Percentiles rank a stretch among this genome's conserved stretches.
These are phyloP conservation scores for Dissophora ornata DNA, from an alignment of 192 early-diverging fungal genomes.

Conservation along the genomic window DNA sequence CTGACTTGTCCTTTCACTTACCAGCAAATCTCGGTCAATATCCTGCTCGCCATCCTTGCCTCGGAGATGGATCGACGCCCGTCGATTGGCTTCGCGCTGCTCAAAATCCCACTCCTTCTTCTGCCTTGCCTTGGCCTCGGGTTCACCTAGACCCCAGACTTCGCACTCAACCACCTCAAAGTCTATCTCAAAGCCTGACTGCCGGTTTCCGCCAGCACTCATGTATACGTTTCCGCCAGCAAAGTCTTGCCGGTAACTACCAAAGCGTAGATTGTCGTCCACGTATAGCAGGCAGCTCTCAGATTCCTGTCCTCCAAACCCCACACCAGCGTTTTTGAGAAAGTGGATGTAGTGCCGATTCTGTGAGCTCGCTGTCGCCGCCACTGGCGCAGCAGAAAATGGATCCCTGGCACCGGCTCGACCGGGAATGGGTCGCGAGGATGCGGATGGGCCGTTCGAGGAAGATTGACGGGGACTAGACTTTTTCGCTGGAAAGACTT, in stretches of 20 bases:
- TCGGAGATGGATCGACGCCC: conserved; percentile 57
- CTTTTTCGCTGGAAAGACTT: conserved; percentile 51
- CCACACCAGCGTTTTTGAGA: conserved; percentile 48
- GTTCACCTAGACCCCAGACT: conserved; percentile 64
- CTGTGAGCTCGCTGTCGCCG: background rate
- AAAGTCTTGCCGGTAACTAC: conserved; percentile 56
- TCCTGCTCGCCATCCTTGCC: conserved; percentile 53
- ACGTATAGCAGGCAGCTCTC: conserved; percentile 56
- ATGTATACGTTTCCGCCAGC: conserved; percentile 45
- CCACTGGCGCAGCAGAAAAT: background rate
- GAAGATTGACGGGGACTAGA: background rate
- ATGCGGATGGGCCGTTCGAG: too few species aligned
- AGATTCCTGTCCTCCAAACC: conserved; percentile 35
- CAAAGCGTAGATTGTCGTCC: conserved; percentile 62
- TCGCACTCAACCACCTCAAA: conserved; percentile 64
- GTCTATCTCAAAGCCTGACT: conserved; percentile 38
- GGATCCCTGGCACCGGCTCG: conserved; percentile 6
- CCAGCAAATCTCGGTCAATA: conserved; percentile 54
- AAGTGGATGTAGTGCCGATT: conserved; percentile 35
- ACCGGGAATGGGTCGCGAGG: background rate
- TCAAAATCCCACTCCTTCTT: conserved; percentile 65
- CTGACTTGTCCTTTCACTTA: conserved; percentile 13
- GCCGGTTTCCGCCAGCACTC: conserved; percentile 15
- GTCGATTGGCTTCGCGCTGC: conserved; percentile 54
- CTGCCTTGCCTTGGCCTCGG: conserved; percentile 52